phyloP scores from a whole-genome alignment of 148 eudicot species.

The Rhododendron griersonianum region DNA sequence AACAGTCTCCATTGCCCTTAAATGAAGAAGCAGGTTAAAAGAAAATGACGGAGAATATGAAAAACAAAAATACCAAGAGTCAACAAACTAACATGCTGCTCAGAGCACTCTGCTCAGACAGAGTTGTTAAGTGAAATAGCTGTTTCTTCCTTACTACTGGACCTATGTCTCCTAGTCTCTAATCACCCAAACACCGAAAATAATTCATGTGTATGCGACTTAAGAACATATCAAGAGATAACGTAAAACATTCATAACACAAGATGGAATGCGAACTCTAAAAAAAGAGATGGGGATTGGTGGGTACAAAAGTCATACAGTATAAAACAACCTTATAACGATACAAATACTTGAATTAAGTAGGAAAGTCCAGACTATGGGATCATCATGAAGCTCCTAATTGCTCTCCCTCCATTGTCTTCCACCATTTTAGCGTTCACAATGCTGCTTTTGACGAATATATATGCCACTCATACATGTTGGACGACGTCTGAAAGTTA shows the following conservation, averaged over 20 bases:
- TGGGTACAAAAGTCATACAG: background rate
- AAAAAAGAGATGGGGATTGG: background rate
- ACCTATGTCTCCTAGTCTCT: background rate
- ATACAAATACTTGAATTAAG: background rate
- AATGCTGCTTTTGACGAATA: background rate
- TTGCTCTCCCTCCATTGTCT: background rate
- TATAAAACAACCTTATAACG: background rate
- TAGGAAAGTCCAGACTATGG: background rate
- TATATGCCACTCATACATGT: background rate
- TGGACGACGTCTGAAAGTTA: background rate
- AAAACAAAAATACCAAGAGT: background rate
- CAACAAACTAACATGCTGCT: slow-evolving; percentile 1
- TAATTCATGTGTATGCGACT: background rate
- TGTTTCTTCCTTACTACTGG: background rate
- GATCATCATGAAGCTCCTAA: background rate
- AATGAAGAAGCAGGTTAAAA: slow-evolving; percentile 7
- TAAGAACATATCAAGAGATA: background rate
- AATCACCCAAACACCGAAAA: background rate
- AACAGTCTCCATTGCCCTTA: slow-evolving; percentile 99
- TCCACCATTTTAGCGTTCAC: background rate
- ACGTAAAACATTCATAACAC: background rate
- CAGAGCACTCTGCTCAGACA: background rate
- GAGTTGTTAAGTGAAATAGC: background rate
- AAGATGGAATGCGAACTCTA: background rate
- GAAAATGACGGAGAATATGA: background rate